Evolutionary conservation across 495 filamentous ascomycete species (phyloP), one percentile per base, ranked within the genome.

Genomic region (Aspergillus biplanus): DNA sequence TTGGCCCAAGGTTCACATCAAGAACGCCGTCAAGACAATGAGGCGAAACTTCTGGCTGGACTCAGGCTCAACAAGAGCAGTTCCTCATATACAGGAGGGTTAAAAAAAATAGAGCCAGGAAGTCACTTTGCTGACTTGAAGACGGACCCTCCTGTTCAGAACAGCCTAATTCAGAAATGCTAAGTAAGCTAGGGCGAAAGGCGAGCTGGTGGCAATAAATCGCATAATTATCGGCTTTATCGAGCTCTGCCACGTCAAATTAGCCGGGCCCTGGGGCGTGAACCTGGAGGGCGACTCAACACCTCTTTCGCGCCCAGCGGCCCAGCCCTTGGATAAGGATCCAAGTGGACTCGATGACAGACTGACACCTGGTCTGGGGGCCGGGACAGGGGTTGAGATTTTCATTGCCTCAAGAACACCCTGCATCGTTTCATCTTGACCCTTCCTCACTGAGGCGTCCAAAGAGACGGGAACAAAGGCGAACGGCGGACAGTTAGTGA

Each of bases 391-490:
- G 63, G 50, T 61, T 44, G 18, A 49, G 47, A 42, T 61, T 32
- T 47, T 46, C 50, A 33, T 44, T 39, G 35, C 50, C 13, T 56
- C 37, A 53, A 56, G 61, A 58, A 34, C 55, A 21, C 61, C 56
- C 60, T 66, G 64, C 64, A 56, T 59, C 39, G 65, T 67, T 63
- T 63, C 65, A 67, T 60, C 65, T 33, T 32, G 33, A n/a, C 15
- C 59, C 37, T 11, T 12, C 39, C n/a, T 4, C 11, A 12, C 39
- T 44, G 39, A 61, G 53, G 61, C 52, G 48, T 49, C 39, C 44
- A 54, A 46, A 46, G 39, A 32, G 55, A 34, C 13, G 50, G 39
- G 32, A 32, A 21, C n/a, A 35, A 39, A 46, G 16, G 16, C 44
- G 54, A 39, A 59, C 44, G 37, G 49, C 21, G 55, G 12, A 27